A percentile compares a stretch with the other conserved stretches of the same genome.
Evolutionary conservation across 345 rosid species (phyloP).

Genomic region (Barbarea vulgaris): DNA sequence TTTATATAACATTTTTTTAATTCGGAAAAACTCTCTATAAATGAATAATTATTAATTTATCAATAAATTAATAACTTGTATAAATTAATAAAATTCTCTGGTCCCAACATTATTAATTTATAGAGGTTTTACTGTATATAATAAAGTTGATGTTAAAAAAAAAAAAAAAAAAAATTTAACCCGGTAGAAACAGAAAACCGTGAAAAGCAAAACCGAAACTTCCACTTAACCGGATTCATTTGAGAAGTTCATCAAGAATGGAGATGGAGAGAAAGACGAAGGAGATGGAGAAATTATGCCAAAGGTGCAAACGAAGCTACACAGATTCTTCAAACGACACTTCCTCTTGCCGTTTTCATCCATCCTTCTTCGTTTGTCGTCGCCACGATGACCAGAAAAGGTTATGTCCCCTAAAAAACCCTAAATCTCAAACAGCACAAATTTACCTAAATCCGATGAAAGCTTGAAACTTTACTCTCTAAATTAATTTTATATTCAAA

Average conservation of each 20-base stretch:
- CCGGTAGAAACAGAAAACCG: neutral
- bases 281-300: slow-evolving; percentile 62
- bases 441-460: neutral
- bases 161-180: too few species aligned
- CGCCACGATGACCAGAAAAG: slow-evolving; percentile 97
- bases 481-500: too few species aligned
- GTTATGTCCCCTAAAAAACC: slow-evolving; percentile 37
- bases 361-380: slow-evolving; percentile 89
- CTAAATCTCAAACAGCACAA: neutral
- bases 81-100: too few species aligned
- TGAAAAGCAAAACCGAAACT: neutral
- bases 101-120: too few species aligned
- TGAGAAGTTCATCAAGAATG: neutral
- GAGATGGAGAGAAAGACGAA: slow-evolving; percentile 14
- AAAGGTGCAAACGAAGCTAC: slow-evolving; percentile 65
- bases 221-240: neutral
- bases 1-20: too few species aligned
- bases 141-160: too few species aligned
- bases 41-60: too few species aligned
- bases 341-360: slow-evolving; percentile 81
- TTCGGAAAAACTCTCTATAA: too few species aligned
- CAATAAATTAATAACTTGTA: too few species aligned
- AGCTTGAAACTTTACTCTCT: neutral
- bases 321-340: slow-evolving; percentile 56
- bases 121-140: too few species aligned